Conservation (phyloP, 108 stramenopile genomes). For the Nitzschia inconspicua region DNA sequence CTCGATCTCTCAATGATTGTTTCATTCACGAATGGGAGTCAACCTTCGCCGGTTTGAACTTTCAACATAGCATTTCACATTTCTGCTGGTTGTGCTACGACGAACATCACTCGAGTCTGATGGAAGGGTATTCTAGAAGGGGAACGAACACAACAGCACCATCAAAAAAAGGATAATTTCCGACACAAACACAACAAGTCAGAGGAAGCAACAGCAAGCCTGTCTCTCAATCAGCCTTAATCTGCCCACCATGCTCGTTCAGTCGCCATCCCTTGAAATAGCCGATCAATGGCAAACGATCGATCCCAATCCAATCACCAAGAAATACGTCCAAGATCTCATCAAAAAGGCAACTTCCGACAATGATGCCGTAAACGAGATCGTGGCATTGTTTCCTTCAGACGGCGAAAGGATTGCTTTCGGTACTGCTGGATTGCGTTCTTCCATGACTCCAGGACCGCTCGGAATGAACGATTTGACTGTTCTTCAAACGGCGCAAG, state of each 20-base stretch:
- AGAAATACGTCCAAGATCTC: slow-evolving; percentile 38
- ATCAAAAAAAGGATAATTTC: too few relatives aligned
- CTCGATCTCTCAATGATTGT: too few relatives aligned
- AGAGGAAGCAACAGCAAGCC: too few relatives aligned
- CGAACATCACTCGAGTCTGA: too few relatives aligned
- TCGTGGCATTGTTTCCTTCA: slow-evolving; percentile 41
- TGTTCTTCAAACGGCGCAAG: slow-evolving; percentile 90
- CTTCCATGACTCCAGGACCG: slow-evolving; percentile 89
- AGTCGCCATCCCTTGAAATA: slow-evolving; percentile 13
- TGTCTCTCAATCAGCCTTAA: not conserved
- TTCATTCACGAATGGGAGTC: too few relatives aligned
- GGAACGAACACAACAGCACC: too few relatives aligned
- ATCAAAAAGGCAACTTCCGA: slow-evolving; percentile 25
- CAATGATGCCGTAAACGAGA: slow-evolving; percentile 19
- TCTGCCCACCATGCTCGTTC: not conserved
- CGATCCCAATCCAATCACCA: slow-evolving; percentile 73
- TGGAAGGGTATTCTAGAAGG: too few relatives aligned
- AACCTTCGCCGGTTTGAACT: too few relatives aligned
- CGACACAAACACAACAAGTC: too few relatives aligned
- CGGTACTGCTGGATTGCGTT: slow-evolving; percentile 94
- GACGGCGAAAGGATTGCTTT: slow-evolving; percentile 71
- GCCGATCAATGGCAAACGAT: slow-evolving; percentile 55
- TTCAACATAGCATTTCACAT: too few relatives aligned
- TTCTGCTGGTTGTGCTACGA: too few relatives aligned
- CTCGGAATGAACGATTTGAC: slow-evolving; percentile 93